Evolutionary conservation across 2,329 filamentous ascomycete species (phyloP), one percentile per base, ranked within the genome.

Genomic region (Beauveria medogensis): DNA sequence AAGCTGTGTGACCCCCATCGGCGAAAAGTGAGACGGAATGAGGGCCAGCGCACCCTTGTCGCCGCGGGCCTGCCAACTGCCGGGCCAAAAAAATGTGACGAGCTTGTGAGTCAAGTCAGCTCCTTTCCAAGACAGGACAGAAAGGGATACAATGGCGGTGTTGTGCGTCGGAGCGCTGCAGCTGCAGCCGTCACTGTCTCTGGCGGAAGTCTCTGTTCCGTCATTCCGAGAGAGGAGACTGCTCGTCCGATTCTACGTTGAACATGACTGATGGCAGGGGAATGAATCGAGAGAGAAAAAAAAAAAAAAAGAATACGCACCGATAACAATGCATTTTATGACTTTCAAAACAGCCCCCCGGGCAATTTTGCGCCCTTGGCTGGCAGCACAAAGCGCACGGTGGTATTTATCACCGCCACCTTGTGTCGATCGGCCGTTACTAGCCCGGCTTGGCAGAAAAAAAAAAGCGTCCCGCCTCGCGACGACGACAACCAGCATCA

Each of bases 381-480:
- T 37, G 5, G 12, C 30, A 14, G 10, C 12, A 37, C 34, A 37
- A 37, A 37, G 34, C 34, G 34, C 34, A 37, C 34, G 34, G 34
- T 37, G 34, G 14, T 16, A 16, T 37, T 16, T 16, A 37, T 4
- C 34, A 37, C 34, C 14, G 34, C 48, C 26, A 34, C 48, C 18
- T 34, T 22, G 48, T n/a, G 48, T 3, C 48, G 48, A 51, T 51
- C 48, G 16, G 16, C 46, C 46, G 2, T 34, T 10, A 20, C 55
- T 50, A 18, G 12, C 28, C 44, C 10, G 8, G 30, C 22, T 24
- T 43, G n/a, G 18, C 10, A n/a, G 28, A 47, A 43, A 59, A 59
- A 59, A 59, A 59, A 59, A 43, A 48, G 5, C n/a, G 28, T 57
- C 43, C 43, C 43, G 43, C 43, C 43, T 28, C n/a, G n/a, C 41